A percentile compares a stretch with the other conserved stretches of the same genome.
Conservation (phyloP, 2,329 filamentous ascomycete species). For the Fusarium xyrophilum region DNA sequence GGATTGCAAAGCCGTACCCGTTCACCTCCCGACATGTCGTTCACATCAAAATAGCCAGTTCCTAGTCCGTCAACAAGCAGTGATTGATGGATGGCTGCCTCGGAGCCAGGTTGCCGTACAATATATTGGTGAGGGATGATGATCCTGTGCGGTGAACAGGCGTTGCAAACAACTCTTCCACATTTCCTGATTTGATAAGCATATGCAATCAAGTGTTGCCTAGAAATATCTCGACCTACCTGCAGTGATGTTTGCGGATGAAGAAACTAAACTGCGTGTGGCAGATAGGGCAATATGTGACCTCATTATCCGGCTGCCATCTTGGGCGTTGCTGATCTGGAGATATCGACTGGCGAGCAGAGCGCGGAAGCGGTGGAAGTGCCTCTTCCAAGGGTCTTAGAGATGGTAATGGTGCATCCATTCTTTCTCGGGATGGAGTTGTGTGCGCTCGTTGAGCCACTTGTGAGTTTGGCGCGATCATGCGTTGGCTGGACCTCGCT, state of each 20-base stretch:
- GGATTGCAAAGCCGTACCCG: slow-evolving; percentile 67
- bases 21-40: slow-evolving; percentile 60
- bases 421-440: slow-evolving; percentile 39
- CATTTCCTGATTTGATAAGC: slow-evolving; percentile 71
- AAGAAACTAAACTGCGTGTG: slow-evolving; percentile 80
- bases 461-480: slow-evolving; percentile 1
- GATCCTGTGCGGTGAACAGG: slow-evolving; percentile 92
- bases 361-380: slow-evolving; percentile 32
- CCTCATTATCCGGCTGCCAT: slow-evolving; percentile 91
- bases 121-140: slow-evolving; percentile 94
- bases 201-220: neutral
- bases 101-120: slow-evolving; percentile 72
- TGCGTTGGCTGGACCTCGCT: neutral
- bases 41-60: slow-evolving; percentile 53
- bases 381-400: slow-evolving; percentile 22
- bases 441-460: slow-evolving; percentile 22
- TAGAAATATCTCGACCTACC: slow-evolving; percentile 55
- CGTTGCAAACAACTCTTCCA: slow-evolving; percentile 86
- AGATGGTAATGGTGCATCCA: slow-evolving; percentile 40
- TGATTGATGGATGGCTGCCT: slow-evolving; percentile 48
- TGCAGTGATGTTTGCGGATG: slow-evolving; percentile 91
- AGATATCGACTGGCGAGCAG: slow-evolving; percentile 25
- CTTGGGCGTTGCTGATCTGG: slow-evolving; percentile 67
- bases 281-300: slow-evolving; percentile 85
- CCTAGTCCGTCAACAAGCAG: slow-evolving; percentile 50